Evolutionary conservation across 23 red algal genomes (phyloP).

Genomic region (Gracilaria domingensis): DNA sequence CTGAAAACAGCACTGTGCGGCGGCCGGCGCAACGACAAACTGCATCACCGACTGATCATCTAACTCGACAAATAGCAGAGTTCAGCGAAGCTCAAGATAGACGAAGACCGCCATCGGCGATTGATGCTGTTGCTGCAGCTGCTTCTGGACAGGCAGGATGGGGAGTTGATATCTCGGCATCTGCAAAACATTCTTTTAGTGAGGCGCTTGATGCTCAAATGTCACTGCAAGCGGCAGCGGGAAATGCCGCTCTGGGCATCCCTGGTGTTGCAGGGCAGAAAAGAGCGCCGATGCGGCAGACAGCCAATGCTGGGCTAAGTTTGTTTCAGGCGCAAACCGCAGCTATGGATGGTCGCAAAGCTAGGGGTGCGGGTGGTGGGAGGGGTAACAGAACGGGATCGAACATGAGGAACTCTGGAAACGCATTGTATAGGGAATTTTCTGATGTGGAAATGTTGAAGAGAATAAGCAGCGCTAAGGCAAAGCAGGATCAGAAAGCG

Average conservation of each 20-base stretch:
- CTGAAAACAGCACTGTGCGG: not conserved
- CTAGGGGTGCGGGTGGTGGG: not conserved
- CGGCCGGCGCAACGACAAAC: not conserved
- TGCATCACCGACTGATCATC: not conserved
- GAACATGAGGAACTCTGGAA: not conserved
- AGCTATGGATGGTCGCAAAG: not conserved
- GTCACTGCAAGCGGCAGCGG: not conserved
- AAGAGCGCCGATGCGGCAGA: not conserved
- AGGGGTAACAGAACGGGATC: not conserved
- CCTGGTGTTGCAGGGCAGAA: not conserved
- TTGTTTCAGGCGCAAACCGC: conserved; percentile 37
- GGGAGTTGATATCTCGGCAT: conserved; percentile 23
- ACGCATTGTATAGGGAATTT: not conserved
- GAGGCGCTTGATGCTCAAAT: conserved; percentile 33
- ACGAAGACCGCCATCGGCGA: conserved; percentile 23
- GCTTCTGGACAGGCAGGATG: conserved; percentile 50
- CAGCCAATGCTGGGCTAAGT: conserved; percentile 2
- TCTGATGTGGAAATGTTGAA: conserved; percentile 5
- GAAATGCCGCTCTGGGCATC: not conserved
- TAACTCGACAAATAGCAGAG: not conserved
- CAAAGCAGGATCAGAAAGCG: not conserved
- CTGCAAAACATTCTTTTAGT: conserved; percentile 4
- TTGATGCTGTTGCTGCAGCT: conserved; percentile 45
- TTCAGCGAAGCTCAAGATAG: not conserved
- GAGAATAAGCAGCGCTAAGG: not conserved